Evolutionary conservation across 352 stramenopile genomes (phyloP).

Genomic region (Globisporangium heterothallicum): DNA sequence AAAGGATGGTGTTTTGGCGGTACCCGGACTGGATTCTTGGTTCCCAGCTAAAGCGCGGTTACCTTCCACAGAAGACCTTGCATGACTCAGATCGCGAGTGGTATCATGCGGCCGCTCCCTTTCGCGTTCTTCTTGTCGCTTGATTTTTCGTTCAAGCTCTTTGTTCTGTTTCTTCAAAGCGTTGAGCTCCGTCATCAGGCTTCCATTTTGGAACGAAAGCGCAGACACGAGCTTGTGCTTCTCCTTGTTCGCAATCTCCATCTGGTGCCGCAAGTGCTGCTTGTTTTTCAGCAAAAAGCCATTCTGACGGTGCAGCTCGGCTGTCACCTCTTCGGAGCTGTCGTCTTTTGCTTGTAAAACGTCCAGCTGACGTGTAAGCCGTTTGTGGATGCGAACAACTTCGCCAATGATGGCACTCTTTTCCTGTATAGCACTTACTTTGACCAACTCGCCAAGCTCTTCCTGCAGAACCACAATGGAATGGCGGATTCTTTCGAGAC

Average conservation of each 20-base stretch:
- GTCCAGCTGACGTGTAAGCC: conserved; percentile 44
- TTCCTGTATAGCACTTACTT: conserved; percentile 47
- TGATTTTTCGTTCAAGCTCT: conserved; percentile 44
- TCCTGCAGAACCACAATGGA: conserved; percentile 60
- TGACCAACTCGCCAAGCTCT: conserved; percentile 58
- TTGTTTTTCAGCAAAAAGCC: conserved; percentile 69
- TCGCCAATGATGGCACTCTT: conserved; percentile 58
- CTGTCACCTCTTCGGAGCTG: conserved; percentile 47
- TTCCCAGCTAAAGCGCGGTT: not conserved
- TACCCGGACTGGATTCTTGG: not conserved
- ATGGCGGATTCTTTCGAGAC: conserved; percentile 41
- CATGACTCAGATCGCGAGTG: not conserved
- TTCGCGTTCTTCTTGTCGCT: conserved; percentile 3
- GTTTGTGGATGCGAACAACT: conserved; percentile 64
- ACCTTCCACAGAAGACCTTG: not conserved
- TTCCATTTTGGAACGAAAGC: conserved; percentile 64
- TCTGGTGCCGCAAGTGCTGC: conserved; percentile 56
- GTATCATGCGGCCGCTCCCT: conserved; percentile 1
- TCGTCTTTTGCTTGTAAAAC: conserved; percentile 46
- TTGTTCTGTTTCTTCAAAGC: conserved; percentile 52
- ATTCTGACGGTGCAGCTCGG: conserved; percentile 71
- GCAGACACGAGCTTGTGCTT: conserved; percentile 69
- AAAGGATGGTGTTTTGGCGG: not conserved
- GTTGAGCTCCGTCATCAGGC: conserved; percentile 65
- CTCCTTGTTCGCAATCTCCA: conserved; percentile 53